Evolutionary conservation across 352 stramenopile genomes (phyloP).

Genomic region (Phytophthora sansomeana): DNA sequence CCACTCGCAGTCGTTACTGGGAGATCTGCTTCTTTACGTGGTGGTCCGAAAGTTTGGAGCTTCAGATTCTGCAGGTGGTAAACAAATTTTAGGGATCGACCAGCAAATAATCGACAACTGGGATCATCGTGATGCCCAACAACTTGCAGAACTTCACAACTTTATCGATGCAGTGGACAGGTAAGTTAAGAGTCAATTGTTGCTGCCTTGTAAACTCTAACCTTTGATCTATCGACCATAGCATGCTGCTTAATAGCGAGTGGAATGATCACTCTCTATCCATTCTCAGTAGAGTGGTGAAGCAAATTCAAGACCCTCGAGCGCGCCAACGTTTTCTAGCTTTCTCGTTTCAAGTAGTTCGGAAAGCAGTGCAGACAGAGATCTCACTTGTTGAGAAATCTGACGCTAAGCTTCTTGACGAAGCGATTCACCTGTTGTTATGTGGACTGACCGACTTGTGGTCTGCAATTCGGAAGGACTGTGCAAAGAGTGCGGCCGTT

Average conservation of each 20-base stretch:
- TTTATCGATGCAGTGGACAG: constrained; percentile 14
- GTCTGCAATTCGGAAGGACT: constrained; percentile 74
- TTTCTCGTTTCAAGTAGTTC: constrained; percentile 44
- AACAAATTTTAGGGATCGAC: constrained; percentile 19
- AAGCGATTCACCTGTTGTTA: constrained; percentile 43
- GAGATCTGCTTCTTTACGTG: constrained; percentile 46
- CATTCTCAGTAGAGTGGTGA: constrained; percentile 25
- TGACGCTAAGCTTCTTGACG: constrained; percentile 34
- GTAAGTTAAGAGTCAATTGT: constrained; percentile 17
- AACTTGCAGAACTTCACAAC: constrained; percentile 7
- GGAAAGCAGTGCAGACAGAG: not conserved
- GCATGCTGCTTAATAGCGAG: constrained; percentile 29
- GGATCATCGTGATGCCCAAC: constrained; percentile 4
- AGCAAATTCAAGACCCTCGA: constrained; percentile 48
- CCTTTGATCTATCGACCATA: constrained; percentile 1
- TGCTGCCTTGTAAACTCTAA: constrained; percentile 2
- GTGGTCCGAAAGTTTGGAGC: constrained; percentile 24
- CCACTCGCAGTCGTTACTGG: constrained; percentile 34
- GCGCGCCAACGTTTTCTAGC: constrained; percentile 45
- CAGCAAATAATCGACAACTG: constrained; percentile 12
- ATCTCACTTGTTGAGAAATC: not conserved
- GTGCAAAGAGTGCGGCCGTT: constrained; percentile 19
- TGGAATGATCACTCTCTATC: constrained; percentile 28
- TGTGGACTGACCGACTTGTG: constrained; percentile 71
- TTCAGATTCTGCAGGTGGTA: constrained; percentile 4